Conservation (phyloP, 2,329 filamentous ascomycete genomes). For the Xylariaceae sp. region DNA sequence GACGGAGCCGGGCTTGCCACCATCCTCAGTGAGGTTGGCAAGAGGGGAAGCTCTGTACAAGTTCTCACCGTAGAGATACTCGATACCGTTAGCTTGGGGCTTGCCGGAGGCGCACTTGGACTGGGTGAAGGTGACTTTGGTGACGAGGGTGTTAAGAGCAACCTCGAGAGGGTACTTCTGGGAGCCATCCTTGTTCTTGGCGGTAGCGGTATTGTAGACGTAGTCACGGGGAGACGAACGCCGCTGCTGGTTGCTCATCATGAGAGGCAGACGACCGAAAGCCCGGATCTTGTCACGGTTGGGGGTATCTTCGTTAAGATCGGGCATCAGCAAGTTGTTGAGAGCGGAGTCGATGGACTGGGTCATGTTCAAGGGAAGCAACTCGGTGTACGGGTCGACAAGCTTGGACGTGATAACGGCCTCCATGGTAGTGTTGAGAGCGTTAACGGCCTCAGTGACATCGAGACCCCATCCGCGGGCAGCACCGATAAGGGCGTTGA, state of each 20-base stretch:
- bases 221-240: constrained; percentile 49
- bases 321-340: constrained; percentile 35
- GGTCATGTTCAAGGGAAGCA: constrained; percentile 17
- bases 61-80: constrained; percentile 43
- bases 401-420: not conserved
- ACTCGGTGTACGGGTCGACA: constrained; percentile 13
- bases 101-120: constrained; percentile 23
- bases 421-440: not conserved
- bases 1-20: constrained; percentile 30
- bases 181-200: constrained; percentile 38
- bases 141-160: constrained; percentile 43
- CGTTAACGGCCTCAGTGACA: not conserved
- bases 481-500: constrained; percentile 17
- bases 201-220: constrained; percentile 32
- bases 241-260: constrained; percentile 43
- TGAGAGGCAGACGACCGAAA: constrained; percentile 52
- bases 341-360: constrained; percentile 15
- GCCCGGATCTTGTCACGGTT: constrained; percentile 38
- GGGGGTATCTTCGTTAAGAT: constrained; percentile 42
- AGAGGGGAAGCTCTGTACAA: constrained; percentile 45
- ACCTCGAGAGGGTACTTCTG: constrained; percentile 55
- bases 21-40: constrained; percentile 11
- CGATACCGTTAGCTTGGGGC: constrained; percentile 44
- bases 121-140: constrained; percentile 41
- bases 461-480: constrained; percentile 13